These are phyloP conservation scores for Geotrichum citri-aurantii DNA, from an alignment of 1,139 yeast species.

Conservation along the genomic window DNA sequence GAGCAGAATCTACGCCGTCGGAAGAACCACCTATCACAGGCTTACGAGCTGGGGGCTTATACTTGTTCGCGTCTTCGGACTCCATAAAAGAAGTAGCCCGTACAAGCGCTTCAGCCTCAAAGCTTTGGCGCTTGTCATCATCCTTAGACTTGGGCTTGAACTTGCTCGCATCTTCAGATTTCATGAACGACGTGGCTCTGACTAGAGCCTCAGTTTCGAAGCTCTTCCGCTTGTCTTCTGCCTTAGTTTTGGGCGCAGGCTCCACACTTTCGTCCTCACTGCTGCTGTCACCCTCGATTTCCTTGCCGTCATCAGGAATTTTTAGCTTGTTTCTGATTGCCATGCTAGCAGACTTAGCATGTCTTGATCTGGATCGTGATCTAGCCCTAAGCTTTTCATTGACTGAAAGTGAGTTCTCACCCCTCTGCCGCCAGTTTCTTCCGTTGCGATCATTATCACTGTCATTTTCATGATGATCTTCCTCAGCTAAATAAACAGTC, in stretches of 20 bases:
- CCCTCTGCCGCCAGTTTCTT: slow-evolving; percentile 25
- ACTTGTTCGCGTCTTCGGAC: slow-evolving; percentile 22
- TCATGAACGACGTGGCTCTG: slow-evolving; percentile 12
- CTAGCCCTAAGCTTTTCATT: not conserved
- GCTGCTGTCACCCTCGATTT: slow-evolving; percentile 5
- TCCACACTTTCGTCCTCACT: not conserved
- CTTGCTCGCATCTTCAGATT: slow-evolving; percentile 22
- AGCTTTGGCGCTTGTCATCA: not conserved
- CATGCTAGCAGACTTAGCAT: slow-evolving; percentile 9
- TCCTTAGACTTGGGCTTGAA: slow-evolving; percentile 4
- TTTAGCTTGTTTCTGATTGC: slow-evolving; percentile 27
- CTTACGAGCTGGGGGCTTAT: slow-evolving; percentile 1
- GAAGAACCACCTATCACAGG: not conserved
- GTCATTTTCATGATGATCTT: not conserved
- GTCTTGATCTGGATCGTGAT: slow-evolving; percentile 5
- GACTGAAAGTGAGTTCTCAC: not conserved
- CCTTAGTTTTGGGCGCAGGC: not conserved
- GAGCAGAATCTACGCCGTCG: not conserved
- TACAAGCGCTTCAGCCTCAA: slow-evolving; percentile 7
- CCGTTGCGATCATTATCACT: slow-evolving; percentile 38
- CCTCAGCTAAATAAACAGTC: slow-evolving; percentile 30
- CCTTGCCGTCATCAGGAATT: slow-evolving; percentile 20
- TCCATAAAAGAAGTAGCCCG: slow-evolving; percentile 14
- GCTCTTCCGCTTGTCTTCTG: not conserved
- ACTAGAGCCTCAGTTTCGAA: slow-evolving; percentile 7